Conservation (phyloP, 2,329 filamentous ascomycete genomes). For the Cytospora piceicola region DNA sequence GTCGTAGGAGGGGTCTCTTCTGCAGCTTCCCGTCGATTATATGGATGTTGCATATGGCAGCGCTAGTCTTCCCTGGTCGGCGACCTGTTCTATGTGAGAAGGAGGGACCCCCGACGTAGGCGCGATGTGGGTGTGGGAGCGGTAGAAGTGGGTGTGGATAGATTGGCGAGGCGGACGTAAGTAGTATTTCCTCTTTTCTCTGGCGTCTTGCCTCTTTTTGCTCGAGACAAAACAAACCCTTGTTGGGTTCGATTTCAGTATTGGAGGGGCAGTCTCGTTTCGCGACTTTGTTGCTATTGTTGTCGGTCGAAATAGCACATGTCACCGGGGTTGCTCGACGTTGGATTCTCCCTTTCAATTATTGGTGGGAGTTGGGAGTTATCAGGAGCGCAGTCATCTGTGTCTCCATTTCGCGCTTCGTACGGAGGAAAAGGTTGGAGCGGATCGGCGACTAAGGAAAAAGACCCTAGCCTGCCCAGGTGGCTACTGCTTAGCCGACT, state of each 20-base stretch:
- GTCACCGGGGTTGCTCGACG: not conserved
- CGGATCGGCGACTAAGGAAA: not conserved
- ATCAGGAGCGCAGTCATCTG: not conserved
- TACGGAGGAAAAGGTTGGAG: not conserved
- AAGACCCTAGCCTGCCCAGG: not conserved
- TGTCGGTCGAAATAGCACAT: not conserved
- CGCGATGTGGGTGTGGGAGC: slow-evolving; percentile 1
- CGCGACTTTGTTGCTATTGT: not conserved
- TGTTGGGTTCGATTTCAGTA: not conserved
- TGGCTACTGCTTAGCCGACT: too few species aligned
- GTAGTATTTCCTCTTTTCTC: not conserved
- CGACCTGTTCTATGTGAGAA: slow-evolving; percentile 19
- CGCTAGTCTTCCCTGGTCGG: slow-evolving; percentile 24
- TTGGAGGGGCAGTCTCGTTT: too few species aligned
- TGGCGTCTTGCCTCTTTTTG: too few species aligned
- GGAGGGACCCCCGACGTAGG: slow-evolving; percentile 11
- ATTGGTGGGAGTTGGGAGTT: not conserved
- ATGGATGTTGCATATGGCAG: slow-evolving; percentile 34
- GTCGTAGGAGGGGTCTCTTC: slow-evolving; percentile 36
- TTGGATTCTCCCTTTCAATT: not conserved
- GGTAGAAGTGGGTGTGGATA: not conserved
- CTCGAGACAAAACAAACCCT: not conserved
- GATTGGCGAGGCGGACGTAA: not conserved
- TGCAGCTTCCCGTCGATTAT: slow-evolving; percentile 39
- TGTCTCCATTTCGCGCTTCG: not conserved